phyloP scores from a whole-genome alignment of 2,329 filamentous ascomycete species.

The Uncinocarpus reesii region DNA sequence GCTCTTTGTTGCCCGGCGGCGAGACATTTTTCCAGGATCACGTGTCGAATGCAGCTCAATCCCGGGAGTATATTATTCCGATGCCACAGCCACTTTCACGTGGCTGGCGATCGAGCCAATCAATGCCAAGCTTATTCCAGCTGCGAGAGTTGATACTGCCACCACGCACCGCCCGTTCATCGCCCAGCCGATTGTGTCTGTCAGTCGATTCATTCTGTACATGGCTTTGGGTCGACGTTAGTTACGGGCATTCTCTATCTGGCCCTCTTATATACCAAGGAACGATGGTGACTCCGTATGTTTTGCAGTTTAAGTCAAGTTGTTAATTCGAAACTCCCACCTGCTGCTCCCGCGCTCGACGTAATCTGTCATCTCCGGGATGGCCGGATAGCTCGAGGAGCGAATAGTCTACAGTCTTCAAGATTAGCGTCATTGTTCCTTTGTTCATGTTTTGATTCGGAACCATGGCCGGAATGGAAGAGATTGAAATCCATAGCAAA shows the following conservation, averaged over 20 bases:
- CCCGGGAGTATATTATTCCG: too few species aligned
- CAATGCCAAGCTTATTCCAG: too few species aligned
- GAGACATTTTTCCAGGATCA: too few species aligned
- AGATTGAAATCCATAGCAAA: slow-evolving; percentile 95
- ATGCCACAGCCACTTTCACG: too few species aligned
- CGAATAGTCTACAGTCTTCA: not conserved
- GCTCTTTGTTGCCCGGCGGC: too few species aligned
- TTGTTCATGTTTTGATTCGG: not conserved
- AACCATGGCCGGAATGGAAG: slow-evolving; percentile 97
- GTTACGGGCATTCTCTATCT: too few species aligned
- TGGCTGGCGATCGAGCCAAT: too few species aligned
- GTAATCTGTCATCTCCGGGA: not conserved
- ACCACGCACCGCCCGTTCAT: not conserved
- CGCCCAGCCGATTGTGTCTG: not conserved
- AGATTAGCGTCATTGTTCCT: not conserved
- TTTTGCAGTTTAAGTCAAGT: not conserved
- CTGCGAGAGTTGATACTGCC: not conserved
- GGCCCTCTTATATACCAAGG: too few species aligned
- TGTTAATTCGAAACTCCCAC: not conserved
- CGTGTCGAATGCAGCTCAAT: too few species aligned
- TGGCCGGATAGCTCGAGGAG: not conserved
- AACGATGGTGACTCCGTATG: too few species aligned
- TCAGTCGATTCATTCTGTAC: too few species aligned
- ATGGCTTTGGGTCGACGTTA: too few species aligned
- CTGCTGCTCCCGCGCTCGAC: not conserved